phyloP scores from a whole-genome alignment of 2,329 filamentous ascomycete species.

The Ophiobolus disseminans region DNA sequence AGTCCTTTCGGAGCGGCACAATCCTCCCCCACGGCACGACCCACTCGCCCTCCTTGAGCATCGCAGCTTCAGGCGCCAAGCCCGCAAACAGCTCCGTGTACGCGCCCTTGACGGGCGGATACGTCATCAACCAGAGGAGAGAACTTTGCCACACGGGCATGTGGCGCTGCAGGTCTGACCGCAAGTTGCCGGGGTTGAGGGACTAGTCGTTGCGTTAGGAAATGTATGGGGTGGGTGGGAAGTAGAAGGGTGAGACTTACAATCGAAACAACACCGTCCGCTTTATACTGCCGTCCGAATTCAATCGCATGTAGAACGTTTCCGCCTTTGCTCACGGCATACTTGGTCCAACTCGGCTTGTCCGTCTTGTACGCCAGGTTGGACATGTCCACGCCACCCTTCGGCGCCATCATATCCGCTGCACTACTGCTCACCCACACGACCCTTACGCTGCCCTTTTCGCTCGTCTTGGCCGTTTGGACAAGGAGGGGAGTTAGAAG shows the following conservation, averaged over 20 bases:
- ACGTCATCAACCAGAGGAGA: conserved; percentile 4
- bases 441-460: conserved; percentile 41
- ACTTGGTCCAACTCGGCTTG: conserved; percentile 16
- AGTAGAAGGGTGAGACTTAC: conserved; percentile 7
- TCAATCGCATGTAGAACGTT: conserved; percentile 37
- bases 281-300: conserved; percentile 20
- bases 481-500: conserved; percentile 47
- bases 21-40: conserved; percentile 58
- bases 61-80: conserved; percentile 21
- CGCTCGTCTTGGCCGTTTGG: conserved; percentile 34
- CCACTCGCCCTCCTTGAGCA: conserved; percentile 41
- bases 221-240: background rate
- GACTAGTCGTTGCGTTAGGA: conserved; percentile 2
- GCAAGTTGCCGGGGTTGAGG: conserved; percentile 51
- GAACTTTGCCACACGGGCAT: conserved; percentile 1
- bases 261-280: conserved; percentile 29
- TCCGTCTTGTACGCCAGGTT: conserved; percentile 25
- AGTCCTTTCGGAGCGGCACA: conserved; percentile 18
- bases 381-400: conserved; percentile 22
- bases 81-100: conserved; percentile 37
- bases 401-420: conserved; percentile 15
- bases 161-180: conserved; percentile 45
- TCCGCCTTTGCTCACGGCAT: conserved; percentile 34
- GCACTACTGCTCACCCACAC: conserved; percentile 39
- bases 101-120: conserved; percentile 28